Evolutionary conservation across 2,329 filamentous ascomycete genomes (phyloP).

Genomic region (Penicillium sp.): DNA sequence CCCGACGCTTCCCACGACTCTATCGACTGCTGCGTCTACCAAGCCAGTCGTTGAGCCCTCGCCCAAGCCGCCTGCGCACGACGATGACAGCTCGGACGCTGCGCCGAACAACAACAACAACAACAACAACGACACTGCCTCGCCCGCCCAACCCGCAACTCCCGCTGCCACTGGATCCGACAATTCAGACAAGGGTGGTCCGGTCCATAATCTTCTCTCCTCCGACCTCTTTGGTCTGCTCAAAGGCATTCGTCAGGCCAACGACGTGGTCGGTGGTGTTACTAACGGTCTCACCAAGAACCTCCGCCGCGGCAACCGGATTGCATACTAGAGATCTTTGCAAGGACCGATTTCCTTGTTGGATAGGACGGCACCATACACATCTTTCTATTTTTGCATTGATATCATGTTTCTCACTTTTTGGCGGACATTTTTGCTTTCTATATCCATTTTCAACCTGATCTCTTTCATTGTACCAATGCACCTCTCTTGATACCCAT

Average conservation of each 20-base stretch:
- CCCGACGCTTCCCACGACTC: no score
- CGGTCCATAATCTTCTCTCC: slow-evolving; percentile 5
- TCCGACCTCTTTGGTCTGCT: slow-evolving; percentile 16
- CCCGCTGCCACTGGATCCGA: not conserved
- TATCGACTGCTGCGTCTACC: not conserved
- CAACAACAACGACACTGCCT: not conserved
- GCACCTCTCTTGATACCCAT: slow-evolving; percentile 15
- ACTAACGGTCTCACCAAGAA: slow-evolving; percentile 11
- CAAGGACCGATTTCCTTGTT: not conserved
- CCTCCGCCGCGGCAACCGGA: slow-evolving; percentile 15
- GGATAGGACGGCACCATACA: no score
- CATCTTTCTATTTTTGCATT: no score
- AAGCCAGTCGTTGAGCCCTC: slow-evolving; percentile 6
- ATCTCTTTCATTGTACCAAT: slow-evolving; percentile 4
- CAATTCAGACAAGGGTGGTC: not conserved
- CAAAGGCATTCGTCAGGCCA: slow-evolving; percentile 13
- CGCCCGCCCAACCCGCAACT: not conserved
- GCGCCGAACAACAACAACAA: not conserved
- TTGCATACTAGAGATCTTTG: slow-evolving; percentile 4
- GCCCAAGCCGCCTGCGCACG: slow-evolving; percentile 1
- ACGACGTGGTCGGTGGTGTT: slow-evolving; percentile 4
- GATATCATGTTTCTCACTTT: no score
- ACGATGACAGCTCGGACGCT: not conserved
- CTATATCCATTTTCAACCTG: no score
- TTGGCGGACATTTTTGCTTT: no score